Evolutionary conservation across 2,329 filamentous ascomycete genomes (phyloP).

Genomic region (Ascochyta clinopodiicola): DNA sequence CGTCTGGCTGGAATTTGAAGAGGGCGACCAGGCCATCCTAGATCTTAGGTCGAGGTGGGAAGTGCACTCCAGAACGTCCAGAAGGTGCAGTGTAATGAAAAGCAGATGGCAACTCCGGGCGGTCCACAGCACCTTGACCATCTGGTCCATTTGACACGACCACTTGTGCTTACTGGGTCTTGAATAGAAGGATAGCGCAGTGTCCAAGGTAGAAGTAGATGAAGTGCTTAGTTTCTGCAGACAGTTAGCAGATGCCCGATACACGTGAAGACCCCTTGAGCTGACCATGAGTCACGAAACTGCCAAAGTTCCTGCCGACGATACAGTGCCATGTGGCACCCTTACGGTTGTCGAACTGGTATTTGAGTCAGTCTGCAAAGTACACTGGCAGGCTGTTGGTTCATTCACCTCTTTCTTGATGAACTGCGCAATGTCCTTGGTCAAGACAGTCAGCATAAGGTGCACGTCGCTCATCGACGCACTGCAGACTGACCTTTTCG

Average conservation of each 20-base stretch:
- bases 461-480: not conserved
- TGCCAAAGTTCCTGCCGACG: slow-evolving; percentile 97
- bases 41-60: slow-evolving; percentile 15
- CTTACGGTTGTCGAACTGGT: slow-evolving; percentile 93
- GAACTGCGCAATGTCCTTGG: slow-evolving; percentile 91
- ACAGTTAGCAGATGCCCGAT: slow-evolving; percentile 19
- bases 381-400: not conserved
- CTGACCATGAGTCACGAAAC: slow-evolving; percentile 96
- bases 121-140: slow-evolving; percentile 7
- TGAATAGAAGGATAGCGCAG: slow-evolving; percentile 97
- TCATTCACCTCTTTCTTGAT: slow-evolving; percentile 84
- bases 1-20: not conserved
- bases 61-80: slow-evolving; percentile 2
- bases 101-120: slow-evolving; percentile 6
- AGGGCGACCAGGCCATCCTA: not conserved
- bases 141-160: slow-evolving; percentile 13
- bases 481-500: slow-evolving; percentile 64
- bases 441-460: slow-evolving; percentile 7
- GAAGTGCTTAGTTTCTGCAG: slow-evolving; percentile 95
- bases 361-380: slow-evolving; percentile 19
- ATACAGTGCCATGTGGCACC: slow-evolving; percentile 99
- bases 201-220: slow-evolving; percentile 99
- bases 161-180: slow-evolving; percentile 75
- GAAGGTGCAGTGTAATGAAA: slow-evolving; percentile 1
- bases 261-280: not conserved